Conservation (phyloP, 2,329 filamentous ascomycete species). For the Cytospora paraplurivora region DNA sequence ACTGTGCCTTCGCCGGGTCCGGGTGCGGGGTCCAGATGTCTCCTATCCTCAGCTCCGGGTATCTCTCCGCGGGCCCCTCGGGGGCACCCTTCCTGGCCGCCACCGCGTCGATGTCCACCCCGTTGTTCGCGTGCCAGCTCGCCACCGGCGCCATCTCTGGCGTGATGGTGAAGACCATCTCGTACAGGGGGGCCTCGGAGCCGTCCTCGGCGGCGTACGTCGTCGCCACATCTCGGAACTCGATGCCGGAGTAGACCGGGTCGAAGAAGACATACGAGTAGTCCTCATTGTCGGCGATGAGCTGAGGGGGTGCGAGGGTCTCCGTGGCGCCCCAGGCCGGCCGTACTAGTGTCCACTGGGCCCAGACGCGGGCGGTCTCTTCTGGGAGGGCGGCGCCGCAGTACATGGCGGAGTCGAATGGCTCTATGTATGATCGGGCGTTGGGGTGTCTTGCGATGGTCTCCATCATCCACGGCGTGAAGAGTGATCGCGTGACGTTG, state of each 20-base stretch:
- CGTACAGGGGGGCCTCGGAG: constrained; percentile 23
- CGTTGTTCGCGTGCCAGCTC: constrained; percentile 14
- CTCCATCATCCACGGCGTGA: constrained; percentile 32
- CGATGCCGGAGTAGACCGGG: constrained; percentile 25
- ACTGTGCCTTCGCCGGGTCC: constrained; percentile 29
- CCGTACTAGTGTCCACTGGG: background rate
- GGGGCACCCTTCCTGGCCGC: background rate
- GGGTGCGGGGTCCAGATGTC: constrained; percentile 33
- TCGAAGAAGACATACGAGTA: constrained; percentile 30
- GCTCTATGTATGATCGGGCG: constrained; percentile 10
- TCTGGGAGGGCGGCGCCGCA: constrained; percentile 3
- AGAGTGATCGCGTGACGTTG: constrained; percentile 20
- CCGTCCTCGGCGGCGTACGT: constrained; percentile 22
- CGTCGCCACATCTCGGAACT: constrained; percentile 26
- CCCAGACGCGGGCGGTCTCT: background rate
- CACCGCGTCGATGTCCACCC: background rate
- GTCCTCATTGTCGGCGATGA: constrained; percentile 25
- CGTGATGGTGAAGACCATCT: constrained; percentile 28
- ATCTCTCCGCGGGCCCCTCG: background rate
- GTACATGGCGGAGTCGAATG: constrained; percentile 11
- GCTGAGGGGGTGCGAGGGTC: constrained; percentile 22
- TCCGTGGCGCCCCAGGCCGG: constrained; percentile 29
- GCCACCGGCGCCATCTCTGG: constrained; percentile 23
- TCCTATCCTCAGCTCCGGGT: constrained; percentile 21
- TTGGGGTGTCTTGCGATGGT: constrained; percentile 27